Evolutionary conservation across 306 rosid species (phyloP), one percentile per base, ranked within the genome.

Genomic region (Mimosa pudica): DNA sequence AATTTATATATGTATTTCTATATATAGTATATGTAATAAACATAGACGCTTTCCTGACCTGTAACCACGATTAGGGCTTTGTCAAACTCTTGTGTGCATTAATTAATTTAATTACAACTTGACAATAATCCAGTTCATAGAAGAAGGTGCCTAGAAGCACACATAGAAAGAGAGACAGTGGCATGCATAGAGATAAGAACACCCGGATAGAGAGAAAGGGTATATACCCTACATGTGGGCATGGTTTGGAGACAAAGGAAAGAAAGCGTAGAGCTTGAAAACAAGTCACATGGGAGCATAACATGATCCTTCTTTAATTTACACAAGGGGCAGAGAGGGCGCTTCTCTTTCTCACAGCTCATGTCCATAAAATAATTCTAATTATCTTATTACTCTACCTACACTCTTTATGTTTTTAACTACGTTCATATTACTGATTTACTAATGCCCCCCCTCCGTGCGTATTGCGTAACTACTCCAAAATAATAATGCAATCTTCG

Each of bases 171-270:
- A 57, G 63, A 58, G 33, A 18, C 1, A 67, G 49, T 10, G 24
- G 55, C 72, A 71, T 10, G 61, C 33, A 65, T 5, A 38, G 42
- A 38, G 42, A 38, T 38, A 38, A 38, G 42, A 38, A 38, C 42
- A 38, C 42, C 42, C 42, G 36, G 36, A 75, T 41, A 68, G 57
- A 62, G 61, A 65, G 60, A 61, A 35, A 79, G 36, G 36, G 47
- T 78, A 90, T 74, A 87, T 84, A 82, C 96, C 95, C 93, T 86
- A 85, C 98, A 94, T 92, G 97, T 89, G 97, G 86, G 88, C 81
- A 82, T 85, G 91, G 88, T 86, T 87, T 84, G 88, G 88, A 87
- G 90, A 87, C 93, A 94, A 84, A 92, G 94, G 85, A 85, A 84
- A 85, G 88, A 83, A 85, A 86, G 85, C 92, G 84, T 82, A 83